Conservation (phyloP, 1,284 basidiomycete species). For the Trichosporon sp. region DNA sequence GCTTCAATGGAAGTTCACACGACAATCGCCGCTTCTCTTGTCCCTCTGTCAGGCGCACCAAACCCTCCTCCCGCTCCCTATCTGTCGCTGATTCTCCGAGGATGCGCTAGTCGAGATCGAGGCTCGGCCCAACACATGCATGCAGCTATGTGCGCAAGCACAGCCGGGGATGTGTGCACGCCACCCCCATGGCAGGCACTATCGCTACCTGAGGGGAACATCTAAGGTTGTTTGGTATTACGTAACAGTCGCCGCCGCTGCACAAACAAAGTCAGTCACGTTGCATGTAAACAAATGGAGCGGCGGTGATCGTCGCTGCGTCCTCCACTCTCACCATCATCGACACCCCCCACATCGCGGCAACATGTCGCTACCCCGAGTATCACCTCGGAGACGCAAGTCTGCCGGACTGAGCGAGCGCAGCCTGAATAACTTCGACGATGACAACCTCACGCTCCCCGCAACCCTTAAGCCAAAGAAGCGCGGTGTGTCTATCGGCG, state of each 20-base stretch:
- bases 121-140: not conserved
- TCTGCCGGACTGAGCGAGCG: conserved; percentile 40
- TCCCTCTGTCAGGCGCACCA: too few species aligned
- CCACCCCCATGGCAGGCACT: not conserved
- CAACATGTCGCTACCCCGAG: conserved; percentile 33
- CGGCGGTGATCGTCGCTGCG: not conserved
- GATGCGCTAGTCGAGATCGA: too few species aligned
- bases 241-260: not conserved
- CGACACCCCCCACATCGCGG: not conserved
- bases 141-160: not conserved
- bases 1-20: too few species aligned
- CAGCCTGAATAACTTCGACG: conserved; percentile 36
- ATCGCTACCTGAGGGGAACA: not conserved
- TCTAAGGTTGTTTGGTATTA: not conserved
- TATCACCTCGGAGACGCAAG: conserved; percentile 36
- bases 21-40: too few species aligned
- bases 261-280: conserved; percentile 26
- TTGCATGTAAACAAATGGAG: conserved; percentile 13
- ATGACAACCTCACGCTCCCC: conserved; percentile 37
- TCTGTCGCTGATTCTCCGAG: too few species aligned
- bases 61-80: too few species aligned
- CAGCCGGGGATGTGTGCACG: not conserved
- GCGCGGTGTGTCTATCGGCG: conserved; percentile 36
- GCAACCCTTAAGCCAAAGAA: conserved; percentile 31
- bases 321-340: not conserved